Base-by-base conservation (phyloP, 768 basidiomycete genomes). In the Crucibulum laeve region DNA sequence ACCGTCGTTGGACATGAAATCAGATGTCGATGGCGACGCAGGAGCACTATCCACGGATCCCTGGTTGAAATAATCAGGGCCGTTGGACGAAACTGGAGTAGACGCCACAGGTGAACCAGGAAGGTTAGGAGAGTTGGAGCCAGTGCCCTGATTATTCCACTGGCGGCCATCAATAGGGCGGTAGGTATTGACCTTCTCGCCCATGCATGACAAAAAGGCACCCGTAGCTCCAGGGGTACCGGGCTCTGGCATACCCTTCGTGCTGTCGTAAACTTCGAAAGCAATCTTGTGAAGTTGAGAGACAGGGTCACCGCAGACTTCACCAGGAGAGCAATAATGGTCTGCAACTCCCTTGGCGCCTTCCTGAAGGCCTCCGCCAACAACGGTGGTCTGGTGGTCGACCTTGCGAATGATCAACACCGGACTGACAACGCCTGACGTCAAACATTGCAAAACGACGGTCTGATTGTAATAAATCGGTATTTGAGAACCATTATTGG, bases 401-500 rank as follows among this genome's bases (percentile, higher is more conserved):
- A 96, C 90, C 56, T 93, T 91, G 43, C 95, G 88, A 52, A 97
- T 87, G 64, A 97, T 87, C 34, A 98, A 74, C 30, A 93, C 83
- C 7, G 95, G 95, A 46, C 89, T 91, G 53, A 95, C 88, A 33
- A 93, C 87, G 22, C 93, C 95, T 2, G 95, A 95, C 1, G 88
- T 88, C 51, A 95, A 71, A 56, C 93, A 97, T 59, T 98, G 95
- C 25, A 98, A 64, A 23, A 97, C 91, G 37, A 98, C 87, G 1
- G 91, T 93, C 62, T 94, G 89, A 58, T 98, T 98, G 74, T 97
- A 98, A 64, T 93, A 91, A 45, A 98, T 84, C 14, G 92, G 86
- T 37, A 91, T 91, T 55, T 87, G 87, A 3, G 84, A 82, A 1
- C 87, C 85, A 51, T 87, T 87, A 61, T 83, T 84, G 32, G 83